Conservation (phyloP, 768 basidiomycete species). For the Lactarius sp. region DNA sequence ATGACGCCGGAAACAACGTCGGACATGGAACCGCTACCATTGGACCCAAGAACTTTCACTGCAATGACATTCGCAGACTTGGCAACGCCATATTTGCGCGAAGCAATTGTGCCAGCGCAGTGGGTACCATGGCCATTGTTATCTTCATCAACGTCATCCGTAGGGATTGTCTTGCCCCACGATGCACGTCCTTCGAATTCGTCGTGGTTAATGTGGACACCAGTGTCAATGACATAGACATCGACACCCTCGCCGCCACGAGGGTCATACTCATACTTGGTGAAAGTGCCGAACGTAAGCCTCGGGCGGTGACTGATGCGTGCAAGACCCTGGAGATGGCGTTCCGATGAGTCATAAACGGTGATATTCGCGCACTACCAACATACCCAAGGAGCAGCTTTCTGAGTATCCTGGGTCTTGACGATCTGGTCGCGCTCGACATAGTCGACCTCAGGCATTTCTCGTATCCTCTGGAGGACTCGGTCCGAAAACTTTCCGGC, state of each 20-base stretch:
- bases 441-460: slow-evolving; percentile 85
- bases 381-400: slow-evolving; percentile 81
- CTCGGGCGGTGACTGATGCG: slow-evolving; percentile 83
- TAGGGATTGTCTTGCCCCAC: slow-evolving; percentile 93
- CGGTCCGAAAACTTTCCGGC: slow-evolving; percentile 69
- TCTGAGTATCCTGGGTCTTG: slow-evolving; percentile 65
- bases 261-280: slow-evolving; percentile 65
- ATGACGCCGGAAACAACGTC: slow-evolving; percentile 88
- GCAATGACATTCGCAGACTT: slow-evolving; percentile 88
- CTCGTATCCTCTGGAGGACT: slow-evolving; percentile 71
- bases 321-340: slow-evolving; percentile 73
- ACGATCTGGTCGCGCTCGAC: slow-evolving; percentile 94
- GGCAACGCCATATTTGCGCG: slow-evolving; percentile 88
- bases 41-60: slow-evolving; percentile 91
- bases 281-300: slow-evolving; percentile 79
- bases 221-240: slow-evolving; percentile 84
- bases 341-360: slow-evolving; percentile 16
- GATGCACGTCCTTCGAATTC: slow-evolving; percentile 86
- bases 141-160: slow-evolving; percentile 79
- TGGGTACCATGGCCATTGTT: slow-evolving; percentile 95
- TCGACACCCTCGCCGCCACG: slow-evolving; percentile 90
- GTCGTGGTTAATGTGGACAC: slow-evolving; percentile 78
- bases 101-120: slow-evolving; percentile 96
- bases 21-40: slow-evolving; percentile 91
- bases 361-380: neutral